Conservation (phyloP, 177 flowering plant species). For the Vitis hybrid region DNA sequence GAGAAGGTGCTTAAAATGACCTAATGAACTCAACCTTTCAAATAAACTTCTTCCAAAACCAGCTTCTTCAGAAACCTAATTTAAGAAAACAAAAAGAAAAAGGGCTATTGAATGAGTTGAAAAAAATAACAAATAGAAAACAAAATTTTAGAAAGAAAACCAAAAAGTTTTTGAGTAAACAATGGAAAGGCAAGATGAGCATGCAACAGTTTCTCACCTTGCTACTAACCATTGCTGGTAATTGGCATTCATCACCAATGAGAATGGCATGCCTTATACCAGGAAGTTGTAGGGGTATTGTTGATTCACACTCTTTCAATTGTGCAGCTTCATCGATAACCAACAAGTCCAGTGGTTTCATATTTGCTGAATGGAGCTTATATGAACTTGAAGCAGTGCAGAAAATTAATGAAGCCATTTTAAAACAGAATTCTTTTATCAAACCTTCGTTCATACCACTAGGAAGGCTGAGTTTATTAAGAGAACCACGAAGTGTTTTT, state of each 20-base stretch:
- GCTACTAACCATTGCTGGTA: constrained; percentile 53
- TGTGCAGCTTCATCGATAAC: constrained; percentile 70
- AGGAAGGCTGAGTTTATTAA: constrained; percentile 38
- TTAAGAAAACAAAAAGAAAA: background rate
- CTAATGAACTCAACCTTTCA: constrained; percentile 41
- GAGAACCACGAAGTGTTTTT: constrained; percentile 27
- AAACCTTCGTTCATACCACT: constrained; percentile 3
- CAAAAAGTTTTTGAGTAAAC: background rate
- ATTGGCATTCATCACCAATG: constrained; percentile 57
- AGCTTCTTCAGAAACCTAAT: constrained; percentile 42
- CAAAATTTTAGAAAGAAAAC: background rate
- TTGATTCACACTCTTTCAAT: constrained; percentile 56
- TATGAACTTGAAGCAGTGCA: constrained; percentile 56
- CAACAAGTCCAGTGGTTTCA: constrained; percentile 34
- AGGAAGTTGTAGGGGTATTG: constrained; percentile 44
- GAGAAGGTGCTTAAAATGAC: constrained; percentile 42
- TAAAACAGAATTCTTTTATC: constrained; percentile 35
- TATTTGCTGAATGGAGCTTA: constrained; percentile 24
- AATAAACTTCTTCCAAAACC: constrained; percentile 64
- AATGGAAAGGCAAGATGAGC: background rate
- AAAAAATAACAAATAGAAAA: constrained; percentile 1
- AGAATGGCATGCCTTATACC: constrained; percentile 50
- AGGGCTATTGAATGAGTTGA: background rate
- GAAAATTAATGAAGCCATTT: constrained; percentile 46
- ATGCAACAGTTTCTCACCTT: constrained; percentile 25